A percentile compares a stretch with the other conserved stretches of the same genome.
These are phyloP conservation scores for Volvox reticuliferus DNA, from an alignment of 139 green algal genomes.

Conservation along the genomic window DNA sequence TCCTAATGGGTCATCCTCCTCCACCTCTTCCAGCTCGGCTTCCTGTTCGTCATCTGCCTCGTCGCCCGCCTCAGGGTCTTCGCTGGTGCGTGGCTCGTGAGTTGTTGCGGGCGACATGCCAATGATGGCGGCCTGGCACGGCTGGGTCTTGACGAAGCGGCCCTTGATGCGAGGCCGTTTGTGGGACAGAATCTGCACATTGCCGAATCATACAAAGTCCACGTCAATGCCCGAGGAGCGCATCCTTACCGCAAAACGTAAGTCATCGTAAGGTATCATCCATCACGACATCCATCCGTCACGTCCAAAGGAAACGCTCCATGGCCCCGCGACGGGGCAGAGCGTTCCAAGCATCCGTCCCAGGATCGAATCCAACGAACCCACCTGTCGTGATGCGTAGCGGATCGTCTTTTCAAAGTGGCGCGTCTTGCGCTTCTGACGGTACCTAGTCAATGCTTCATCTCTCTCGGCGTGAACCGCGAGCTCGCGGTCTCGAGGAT, in stretches of 20 bases:
- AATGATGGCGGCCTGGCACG: slow-evolving; percentile 5
- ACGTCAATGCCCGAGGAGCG: too few relatives aligned
- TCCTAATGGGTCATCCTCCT: slow-evolving; percentile 12
- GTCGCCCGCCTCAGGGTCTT: slow-evolving; percentile 19
- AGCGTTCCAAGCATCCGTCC: too few relatives aligned
- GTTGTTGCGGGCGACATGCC: slow-evolving; percentile 28
- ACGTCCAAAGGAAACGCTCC: too few relatives aligned
- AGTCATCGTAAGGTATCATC: too few relatives aligned
- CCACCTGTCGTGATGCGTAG: slow-evolving; percentile 56
- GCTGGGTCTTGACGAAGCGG: slow-evolving; percentile 80
- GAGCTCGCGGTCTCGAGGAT: not conserved
- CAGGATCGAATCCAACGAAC: not conserved
- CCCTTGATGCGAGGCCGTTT: slow-evolving; percentile 81
- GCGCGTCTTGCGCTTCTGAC: slow-evolving; percentile 57
- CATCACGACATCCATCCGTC: too few relatives aligned
- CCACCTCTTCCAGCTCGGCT: slow-evolving; percentile 27
- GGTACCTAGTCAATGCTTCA: slow-evolving; percentile 61
- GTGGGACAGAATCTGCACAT: slow-evolving; percentile 63
- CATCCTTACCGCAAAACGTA: not conserved
- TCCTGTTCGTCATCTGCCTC: slow-evolving; percentile 47
- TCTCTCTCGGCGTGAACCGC: slow-evolving; percentile 40
- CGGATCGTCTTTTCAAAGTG: slow-evolving; percentile 66
- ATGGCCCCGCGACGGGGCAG: too few relatives aligned
- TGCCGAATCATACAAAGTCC: not conserved
- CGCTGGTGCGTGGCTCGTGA: slow-evolving; percentile 22